These are phyloP conservation scores for Suillus plorans DNA, from an alignment of 768 basidiomycete species.

Conservation along the genomic window DNA sequence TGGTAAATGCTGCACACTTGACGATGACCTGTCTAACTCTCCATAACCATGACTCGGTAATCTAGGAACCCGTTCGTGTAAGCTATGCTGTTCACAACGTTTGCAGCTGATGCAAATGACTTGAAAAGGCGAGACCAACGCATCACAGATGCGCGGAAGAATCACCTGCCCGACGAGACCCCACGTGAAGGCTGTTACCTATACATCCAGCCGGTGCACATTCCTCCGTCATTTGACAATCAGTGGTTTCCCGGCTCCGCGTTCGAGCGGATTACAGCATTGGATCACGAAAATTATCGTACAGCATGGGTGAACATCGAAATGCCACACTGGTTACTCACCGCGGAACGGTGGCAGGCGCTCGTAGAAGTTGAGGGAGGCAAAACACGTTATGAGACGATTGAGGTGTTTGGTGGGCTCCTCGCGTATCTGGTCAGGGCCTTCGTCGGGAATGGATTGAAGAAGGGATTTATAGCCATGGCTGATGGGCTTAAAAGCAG, in stretches of 20 bases:
- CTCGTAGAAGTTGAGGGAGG: slow-evolving; percentile 44
- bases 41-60: neutral
- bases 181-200: slow-evolving; percentile 49
- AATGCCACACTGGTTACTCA: slow-evolving; percentile 48
- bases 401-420: slow-evolving; percentile 58
- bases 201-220: slow-evolving; percentile 49
- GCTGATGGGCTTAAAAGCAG: slow-evolving; percentile 55
- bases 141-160: slow-evolving; percentile 41
- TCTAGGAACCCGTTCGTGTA: slow-evolving; percentile 72
- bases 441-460: slow-evolving; percentile 43
- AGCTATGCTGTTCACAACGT: slow-evolving; percentile 17
- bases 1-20: slow-evolving; percentile 44
- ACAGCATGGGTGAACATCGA: slow-evolving; percentile 53
- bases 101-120: neutral
- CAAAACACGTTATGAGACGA: slow-evolving; percentile 63
- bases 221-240: slow-evolving; percentile 58
- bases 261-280: slow-evolving; percentile 44
- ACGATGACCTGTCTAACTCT: slow-evolving; percentile 2
- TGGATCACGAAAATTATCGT: slow-evolving; percentile 55
- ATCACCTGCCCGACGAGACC: slow-evolving; percentile 42
- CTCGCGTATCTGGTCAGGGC: slow-evolving; percentile 53
- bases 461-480: slow-evolving; percentile 49
- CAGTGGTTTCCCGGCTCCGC: slow-evolving; percentile 34
- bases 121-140: slow-evolving; percentile 47
- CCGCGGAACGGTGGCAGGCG: slow-evolving; percentile 63